Base-by-base conservation (phyloP, 441 rosid species). In the Hura crepitans region DNA sequence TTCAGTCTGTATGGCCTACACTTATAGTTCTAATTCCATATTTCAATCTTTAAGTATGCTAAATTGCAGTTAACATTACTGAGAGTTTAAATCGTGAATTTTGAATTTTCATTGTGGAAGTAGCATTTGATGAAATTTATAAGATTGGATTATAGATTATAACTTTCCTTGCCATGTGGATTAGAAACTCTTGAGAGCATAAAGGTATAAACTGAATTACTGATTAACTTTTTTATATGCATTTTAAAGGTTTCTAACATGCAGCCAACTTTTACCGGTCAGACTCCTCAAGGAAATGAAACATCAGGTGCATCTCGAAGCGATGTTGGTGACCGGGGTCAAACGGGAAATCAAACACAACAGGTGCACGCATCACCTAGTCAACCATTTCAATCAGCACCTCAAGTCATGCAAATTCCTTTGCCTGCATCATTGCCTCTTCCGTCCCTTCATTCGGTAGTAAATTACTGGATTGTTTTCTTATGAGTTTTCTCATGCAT, bases 381-480 rank as follows among this genome's bases (percentile, higher is more conserved):
- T 70, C 89, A 77, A 62, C 47, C 88, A 56, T 78, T 86, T 73
- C 96, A 84, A 75, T 76, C 84, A 4, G 66, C 80, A 51, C 86
- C 93, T 66, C 97, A 83, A 67, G 84, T 79, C 61, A 72, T 87
- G 72, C 98, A 89, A 80, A 76, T 89, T 74, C 97, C 99, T 61
- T 22, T 81, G 27, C 73, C 87, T 65, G 80, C 87, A 56, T 62
- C 89, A 42, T 66, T 86, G 54, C 89, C 89, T 57, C 31, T 88
- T 79, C 98, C 99, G 77, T 79, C 97, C 62, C 74, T 96, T 76
- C 77, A 76, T 62, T 70, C 62, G 86, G 98, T 96, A 81, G 20
- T 64, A 66, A 43, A 51, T 27, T 60, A 22, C 50, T 18, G 63
- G 25, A 18, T 66, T 50, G 6, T 69, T 13, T 57, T 11, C 12